Conservation (phyloP, 208 protist genomes). For the Leishmania major region DNA sequence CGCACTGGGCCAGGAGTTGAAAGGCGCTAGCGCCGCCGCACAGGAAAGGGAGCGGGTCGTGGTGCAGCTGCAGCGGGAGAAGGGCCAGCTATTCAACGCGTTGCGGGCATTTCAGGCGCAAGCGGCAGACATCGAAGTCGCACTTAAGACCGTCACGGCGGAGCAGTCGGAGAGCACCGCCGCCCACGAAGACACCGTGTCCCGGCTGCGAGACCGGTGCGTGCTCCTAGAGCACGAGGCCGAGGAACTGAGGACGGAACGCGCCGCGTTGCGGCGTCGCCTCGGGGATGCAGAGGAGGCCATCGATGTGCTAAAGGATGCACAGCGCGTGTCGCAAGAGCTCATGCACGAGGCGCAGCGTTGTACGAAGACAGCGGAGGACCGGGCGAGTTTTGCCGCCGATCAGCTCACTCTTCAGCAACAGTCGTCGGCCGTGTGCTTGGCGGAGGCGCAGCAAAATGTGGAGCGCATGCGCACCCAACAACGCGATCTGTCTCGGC, state of each 20-base stretch:
- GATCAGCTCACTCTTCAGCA: slow-evolving; percentile 13
- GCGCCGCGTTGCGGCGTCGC: slow-evolving; percentile 7
- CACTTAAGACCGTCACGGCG: slow-evolving; percentile 9
- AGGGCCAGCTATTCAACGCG: slow-evolving; percentile 20
- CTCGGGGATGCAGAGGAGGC: slow-evolving; percentile 33
- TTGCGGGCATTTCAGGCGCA: slow-evolving; percentile 20
- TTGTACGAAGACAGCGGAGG: slow-evolving; percentile 6
- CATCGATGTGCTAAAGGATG: slow-evolving; percentile 23
- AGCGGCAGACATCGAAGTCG: slow-evolving; percentile 19
- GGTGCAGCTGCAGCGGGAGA: slow-evolving; percentile 32
- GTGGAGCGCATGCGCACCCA: slow-evolving; percentile 2
- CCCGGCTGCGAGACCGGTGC: slow-evolving; percentile 16
- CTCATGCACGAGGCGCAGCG: slow-evolving; percentile 20
- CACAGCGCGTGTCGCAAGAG: slow-evolving; percentile 23
- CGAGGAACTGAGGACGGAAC: slow-evolving; percentile 11
- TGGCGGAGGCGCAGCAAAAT: slow-evolving; percentile 25
- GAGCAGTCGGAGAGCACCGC: slow-evolving; percentile 7
- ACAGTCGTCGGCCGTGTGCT: slow-evolving; percentile 8
- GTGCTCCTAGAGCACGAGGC: slow-evolving; percentile 18
- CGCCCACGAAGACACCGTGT: not conserved
- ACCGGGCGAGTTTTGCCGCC: not conserved
- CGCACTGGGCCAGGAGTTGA: not conserved
- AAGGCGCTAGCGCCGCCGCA: not conserved
- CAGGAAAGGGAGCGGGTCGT: slow-evolving; percentile 13
- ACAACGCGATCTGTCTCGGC: not conserved